phyloP scores from a whole-genome alignment of 1,284 basidiomycete genomes.

The Heimioporus retisporus region DNA sequence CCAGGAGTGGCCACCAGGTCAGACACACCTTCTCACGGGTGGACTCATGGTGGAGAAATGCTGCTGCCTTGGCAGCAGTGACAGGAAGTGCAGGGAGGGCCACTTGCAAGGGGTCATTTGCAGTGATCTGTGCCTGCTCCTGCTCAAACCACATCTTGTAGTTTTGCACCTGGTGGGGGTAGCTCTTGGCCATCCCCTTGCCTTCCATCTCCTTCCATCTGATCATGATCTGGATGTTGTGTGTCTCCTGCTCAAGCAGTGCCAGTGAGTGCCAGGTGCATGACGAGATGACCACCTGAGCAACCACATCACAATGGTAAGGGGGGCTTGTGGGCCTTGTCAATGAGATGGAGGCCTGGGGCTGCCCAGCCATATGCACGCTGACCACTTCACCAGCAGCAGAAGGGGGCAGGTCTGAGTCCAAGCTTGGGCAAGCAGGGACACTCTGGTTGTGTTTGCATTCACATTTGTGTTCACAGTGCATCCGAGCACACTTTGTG shows the following conservation, averaged over 20 bases:
- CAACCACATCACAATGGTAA: too few species aligned
- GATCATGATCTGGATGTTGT: not conserved
- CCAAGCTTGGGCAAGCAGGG: too few species aligned
- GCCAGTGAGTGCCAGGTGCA: too few species aligned
- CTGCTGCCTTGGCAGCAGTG: constrained; percentile 30
- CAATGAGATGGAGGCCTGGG: too few species aligned
- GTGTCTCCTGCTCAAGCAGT: not conserved
- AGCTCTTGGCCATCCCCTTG: constrained; percentile 14
- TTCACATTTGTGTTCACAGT: too few species aligned
- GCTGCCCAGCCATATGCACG: too few species aligned
- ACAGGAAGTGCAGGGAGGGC: constrained; percentile 10
- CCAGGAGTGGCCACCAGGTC: not conserved
- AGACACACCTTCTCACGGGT: constrained; percentile 29
- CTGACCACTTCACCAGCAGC: too few species aligned
- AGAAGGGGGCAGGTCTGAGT: too few species aligned
- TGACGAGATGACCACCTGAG: too few species aligned
- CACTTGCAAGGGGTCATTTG: not conserved
- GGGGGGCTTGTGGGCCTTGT: too few species aligned
- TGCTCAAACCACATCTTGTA: constrained; percentile 12
- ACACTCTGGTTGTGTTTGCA: too few species aligned
- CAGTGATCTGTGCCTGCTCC: constrained; percentile 5
- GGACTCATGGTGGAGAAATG: constrained; percentile 31
- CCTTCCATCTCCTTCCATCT: constrained; percentile 13
- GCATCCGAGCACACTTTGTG: too few species aligned
- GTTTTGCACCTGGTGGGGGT: constrained; percentile 14